phyloP scores from a whole-genome alignment of 768 basidiomycete species.

The Daedalea quercina region DNA sequence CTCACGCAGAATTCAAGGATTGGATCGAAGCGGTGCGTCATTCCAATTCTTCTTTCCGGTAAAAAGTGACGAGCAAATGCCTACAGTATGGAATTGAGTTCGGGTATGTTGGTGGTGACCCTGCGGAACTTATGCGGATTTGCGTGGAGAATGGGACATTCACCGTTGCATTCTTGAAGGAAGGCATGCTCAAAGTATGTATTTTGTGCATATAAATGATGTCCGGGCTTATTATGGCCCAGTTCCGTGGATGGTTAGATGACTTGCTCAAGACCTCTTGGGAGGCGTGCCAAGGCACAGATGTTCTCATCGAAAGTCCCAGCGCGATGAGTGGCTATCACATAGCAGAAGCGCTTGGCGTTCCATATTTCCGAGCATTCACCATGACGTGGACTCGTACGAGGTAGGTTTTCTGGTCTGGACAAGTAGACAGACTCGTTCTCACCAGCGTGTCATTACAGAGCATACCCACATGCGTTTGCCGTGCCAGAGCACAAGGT shows the following conservation, averaged over 20 bases:
- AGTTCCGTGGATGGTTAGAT: conserved; percentile 98
- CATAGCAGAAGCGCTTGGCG: conserved; percentile 88
- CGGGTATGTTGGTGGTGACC: conserved; percentile 91
- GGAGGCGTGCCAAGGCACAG: conserved; percentile 93
- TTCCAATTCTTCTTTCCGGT: not conserved
- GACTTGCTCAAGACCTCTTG: conserved; percentile 92
- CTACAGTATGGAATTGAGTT: conserved; percentile 91
- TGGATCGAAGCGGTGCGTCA: conserved; percentile 88
- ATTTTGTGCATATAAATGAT: not conserved
- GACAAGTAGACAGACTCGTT: not conserved
- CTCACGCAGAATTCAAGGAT: conserved; percentile 89
- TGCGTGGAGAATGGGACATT: conserved; percentile 98
- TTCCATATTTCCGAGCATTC: conserved; percentile 94
- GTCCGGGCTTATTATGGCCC: not conserved
- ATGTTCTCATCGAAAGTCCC: conserved; percentile 91
- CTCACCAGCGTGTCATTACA: conserved; percentile 18
- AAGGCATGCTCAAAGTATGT: conserved; percentile 75
- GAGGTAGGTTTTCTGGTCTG: conserved; percentile 30
- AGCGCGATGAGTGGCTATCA: conserved; percentile 97
- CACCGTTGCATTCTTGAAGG: conserved; percentile 91
- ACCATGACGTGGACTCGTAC: conserved; percentile 99
- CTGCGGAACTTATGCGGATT: conserved; percentile 95
- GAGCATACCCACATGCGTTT: conserved; percentile 96
- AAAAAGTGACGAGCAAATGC: not conserved
- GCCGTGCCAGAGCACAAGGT: conserved; percentile 96